These are phyloP conservation scores for Globisporangium echinulatum DNA, from an alignment of 352 stramenopile genomes.

Conservation along the genomic window DNA sequence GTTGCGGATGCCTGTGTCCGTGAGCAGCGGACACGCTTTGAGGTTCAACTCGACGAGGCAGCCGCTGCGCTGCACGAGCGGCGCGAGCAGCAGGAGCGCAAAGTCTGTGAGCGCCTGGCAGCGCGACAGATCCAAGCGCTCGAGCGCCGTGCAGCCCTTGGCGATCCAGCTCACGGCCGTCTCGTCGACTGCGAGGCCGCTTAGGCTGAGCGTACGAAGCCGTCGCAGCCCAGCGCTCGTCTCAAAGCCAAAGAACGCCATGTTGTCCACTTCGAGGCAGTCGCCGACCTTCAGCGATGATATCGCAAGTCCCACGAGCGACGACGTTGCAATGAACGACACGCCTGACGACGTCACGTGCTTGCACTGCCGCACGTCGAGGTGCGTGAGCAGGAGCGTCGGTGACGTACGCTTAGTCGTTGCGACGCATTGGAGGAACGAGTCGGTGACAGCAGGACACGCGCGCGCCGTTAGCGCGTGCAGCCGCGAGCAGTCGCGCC, in stretches of 20 bases:
- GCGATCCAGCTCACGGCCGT: constrained; percentile 66
- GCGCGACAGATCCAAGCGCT: constrained; percentile 39
- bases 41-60: constrained; percentile 35
- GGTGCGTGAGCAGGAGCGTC: constrained; percentile 15
- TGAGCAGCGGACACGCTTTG: constrained; percentile 39
- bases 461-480: constrained; percentile 35
- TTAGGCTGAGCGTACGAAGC: constrained; percentile 32
- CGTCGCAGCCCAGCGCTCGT: constrained; percentile 23
- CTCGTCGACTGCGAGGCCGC: constrained; percentile 46
- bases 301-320: constrained; percentile 24
- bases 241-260: constrained; percentile 75
- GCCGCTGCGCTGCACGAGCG: constrained; percentile 14
- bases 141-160: constrained; percentile 36
- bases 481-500: constrained; percentile 49
- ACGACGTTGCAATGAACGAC: constrained; percentile 37
- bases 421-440: constrained; percentile 46
- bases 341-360: constrained; percentile 58
- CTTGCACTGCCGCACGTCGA: constrained; percentile 62
- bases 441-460: constrained; percentile 44
- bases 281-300: constrained; percentile 34
- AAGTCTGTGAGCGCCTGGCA: constrained; percentile 54
- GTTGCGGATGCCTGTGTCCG: constrained; percentile 37
- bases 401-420: constrained; percentile 31
- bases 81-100: constrained; percentile 41
- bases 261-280: constrained; percentile 54